Conservation (phyloP, 2,329 filamentous ascomycete genomes). For the Diaporthe aspalathi region DNA sequence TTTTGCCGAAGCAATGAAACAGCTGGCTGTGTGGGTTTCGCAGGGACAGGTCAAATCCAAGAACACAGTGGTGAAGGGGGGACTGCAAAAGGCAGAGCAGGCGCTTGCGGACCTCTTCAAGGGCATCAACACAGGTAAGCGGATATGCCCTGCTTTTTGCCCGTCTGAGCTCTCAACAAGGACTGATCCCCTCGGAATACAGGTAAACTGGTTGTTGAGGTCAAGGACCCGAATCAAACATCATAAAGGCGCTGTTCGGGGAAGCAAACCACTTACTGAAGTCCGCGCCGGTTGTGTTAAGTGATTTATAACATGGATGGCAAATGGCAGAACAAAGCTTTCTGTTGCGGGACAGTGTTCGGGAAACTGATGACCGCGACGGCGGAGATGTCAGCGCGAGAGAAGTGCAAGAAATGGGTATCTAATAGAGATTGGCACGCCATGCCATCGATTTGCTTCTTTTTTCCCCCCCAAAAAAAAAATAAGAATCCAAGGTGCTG, state of each 20-base stretch:
- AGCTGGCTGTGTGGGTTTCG: slow-evolving; percentile 74
- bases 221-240: slow-evolving; percentile 51
- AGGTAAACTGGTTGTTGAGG: slow-evolving; percentile 66
- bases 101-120: slow-evolving; percentile 73
- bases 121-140: slow-evolving; percentile 74
- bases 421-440: neutral
- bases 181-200: slow-evolving; percentile 5
- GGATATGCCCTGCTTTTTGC: neutral
- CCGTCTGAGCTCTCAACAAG: no score
- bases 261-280: neutral
- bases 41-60: slow-evolving; percentile 79
- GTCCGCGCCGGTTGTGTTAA: no score
- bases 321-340: no score
- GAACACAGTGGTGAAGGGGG: slow-evolving; percentile 78
- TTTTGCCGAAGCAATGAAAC: slow-evolving; percentile 66
- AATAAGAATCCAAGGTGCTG: neutral
- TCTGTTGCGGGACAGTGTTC: neutral
- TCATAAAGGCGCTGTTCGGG: neutral
- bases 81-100: slow-evolving; percentile 71
- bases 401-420: no score
- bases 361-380: neutral
- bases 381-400: neutral
- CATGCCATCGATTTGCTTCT: neutral
- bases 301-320: neutral
- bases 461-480: neutral